Percentiles rank a stretch among this genome's conserved stretches.
Evolutionary conservation across 2,329 filamentous ascomycete genomes (phyloP).

Genomic region (Penicillium fuscoglaucum): DNA sequence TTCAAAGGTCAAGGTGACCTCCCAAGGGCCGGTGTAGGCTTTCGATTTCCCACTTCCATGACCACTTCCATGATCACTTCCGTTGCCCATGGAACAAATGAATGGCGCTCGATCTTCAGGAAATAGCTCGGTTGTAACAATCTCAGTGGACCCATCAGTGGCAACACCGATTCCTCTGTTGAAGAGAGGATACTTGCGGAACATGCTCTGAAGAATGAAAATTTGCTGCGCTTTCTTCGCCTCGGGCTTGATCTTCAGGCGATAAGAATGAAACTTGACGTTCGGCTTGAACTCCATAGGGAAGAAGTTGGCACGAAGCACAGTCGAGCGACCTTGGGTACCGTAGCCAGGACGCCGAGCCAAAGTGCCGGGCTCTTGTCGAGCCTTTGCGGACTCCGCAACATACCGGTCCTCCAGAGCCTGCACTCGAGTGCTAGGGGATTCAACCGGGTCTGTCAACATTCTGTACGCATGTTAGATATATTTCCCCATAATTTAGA

Average conservation of each 20-base stretch:
- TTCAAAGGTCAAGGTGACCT: background rate
- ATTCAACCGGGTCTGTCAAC: background rate
- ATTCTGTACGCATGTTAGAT: slow-evolving; percentile 11
- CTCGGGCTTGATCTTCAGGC: slow-evolving; percentile 4
- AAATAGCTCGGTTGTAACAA: slow-evolving; percentile 7
- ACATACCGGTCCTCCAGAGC: slow-evolving; percentile 12
- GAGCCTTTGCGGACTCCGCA: background rate
- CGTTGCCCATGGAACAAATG: background rate
- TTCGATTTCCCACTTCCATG: background rate
- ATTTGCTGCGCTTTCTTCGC: slow-evolving; percentile 6
- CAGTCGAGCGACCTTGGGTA: slow-evolving; percentile 2
- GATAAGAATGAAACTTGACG: slow-evolving; percentile 10
- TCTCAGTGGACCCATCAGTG: slow-evolving; percentile 16
- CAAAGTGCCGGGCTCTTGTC: background rate
- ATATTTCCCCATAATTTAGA: background rate
- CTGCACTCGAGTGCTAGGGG: background rate
- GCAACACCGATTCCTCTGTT: background rate
- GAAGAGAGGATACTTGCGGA: background rate
- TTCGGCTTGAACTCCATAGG: slow-evolving; percentile 8
- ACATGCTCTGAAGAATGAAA: slow-evolving; percentile 5
- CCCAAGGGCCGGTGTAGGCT: background rate
- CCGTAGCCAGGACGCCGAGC: slow-evolving; percentile 22
- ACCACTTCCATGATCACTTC: background rate
- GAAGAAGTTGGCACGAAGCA: slow-evolving; percentile 22
- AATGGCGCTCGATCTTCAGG: background rate